These are phyloP conservation scores for Rhodotorula diobovata DNA, from an alignment of 768 basidiomycete species.

Conservation along the genomic window DNA sequence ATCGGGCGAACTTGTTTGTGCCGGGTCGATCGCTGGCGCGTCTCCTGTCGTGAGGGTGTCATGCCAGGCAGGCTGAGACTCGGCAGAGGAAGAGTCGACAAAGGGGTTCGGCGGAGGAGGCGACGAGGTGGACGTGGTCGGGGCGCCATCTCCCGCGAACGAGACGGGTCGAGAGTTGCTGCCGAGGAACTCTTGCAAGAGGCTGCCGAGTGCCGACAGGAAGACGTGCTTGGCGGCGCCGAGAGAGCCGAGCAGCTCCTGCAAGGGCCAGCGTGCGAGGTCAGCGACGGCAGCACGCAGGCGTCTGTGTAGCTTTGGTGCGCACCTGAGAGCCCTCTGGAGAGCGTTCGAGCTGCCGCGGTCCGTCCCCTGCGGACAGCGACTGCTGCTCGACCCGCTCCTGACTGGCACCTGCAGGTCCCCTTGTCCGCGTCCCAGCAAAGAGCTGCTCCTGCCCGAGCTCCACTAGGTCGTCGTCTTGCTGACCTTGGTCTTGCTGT, in stretches of 20 bases:
- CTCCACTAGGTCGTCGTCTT: slow-evolving; percentile 11
- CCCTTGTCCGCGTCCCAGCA: slow-evolving; percentile 8
- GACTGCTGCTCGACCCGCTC: neutral
- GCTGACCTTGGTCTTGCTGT: neutral
- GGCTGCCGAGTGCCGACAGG: slow-evolving; percentile 22
- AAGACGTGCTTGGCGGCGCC: slow-evolving; percentile 31
- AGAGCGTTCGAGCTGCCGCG: neutral
- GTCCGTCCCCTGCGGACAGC: no score
- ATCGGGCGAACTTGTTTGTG: slow-evolving; percentile 59
- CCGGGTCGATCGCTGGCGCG: slow-evolving; percentile 47
- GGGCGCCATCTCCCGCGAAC: neutral
- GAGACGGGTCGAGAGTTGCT: neutral
- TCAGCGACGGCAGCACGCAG: neutral
- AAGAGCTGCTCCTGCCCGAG: slow-evolving; percentile 33
- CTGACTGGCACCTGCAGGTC: no score
- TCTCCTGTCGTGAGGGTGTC: no score
- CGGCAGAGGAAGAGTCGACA: slow-evolving; percentile 12
- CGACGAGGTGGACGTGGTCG: neutral
- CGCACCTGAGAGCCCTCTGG: neutral
- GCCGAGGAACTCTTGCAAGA: slow-evolving; percentile 4
- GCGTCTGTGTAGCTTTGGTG: no score
- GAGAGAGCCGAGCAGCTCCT: slow-evolving; percentile 25
- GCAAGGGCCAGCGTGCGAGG: neutral
- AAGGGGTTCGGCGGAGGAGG: slow-evolving; percentile 16
- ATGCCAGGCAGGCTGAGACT: slow-evolving; percentile 51